phyloP scores from a whole-genome alignment of 2,329 filamentous ascomycete species.

The Botrytis tulipae region DNA sequence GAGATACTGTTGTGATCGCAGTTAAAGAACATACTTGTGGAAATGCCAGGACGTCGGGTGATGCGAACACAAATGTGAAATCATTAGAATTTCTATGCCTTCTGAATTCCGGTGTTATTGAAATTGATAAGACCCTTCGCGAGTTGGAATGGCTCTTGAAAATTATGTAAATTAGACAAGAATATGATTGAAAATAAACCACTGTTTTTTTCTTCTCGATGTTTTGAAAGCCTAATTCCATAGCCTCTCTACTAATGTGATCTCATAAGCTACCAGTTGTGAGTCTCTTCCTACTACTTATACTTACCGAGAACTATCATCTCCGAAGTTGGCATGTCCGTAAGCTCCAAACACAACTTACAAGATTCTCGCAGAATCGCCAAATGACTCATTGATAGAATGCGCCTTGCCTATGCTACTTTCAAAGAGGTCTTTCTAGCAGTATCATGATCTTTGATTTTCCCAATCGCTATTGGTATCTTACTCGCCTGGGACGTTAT shows the following conservation, averaged over 20 bases:
- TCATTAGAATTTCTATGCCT: background rate
- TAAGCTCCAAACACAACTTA: background rate
- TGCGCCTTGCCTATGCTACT: background rate
- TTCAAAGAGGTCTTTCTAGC: background rate
- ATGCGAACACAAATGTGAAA: rapidly evolving
- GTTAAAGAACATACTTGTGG: background rate
- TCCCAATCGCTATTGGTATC: background rate
- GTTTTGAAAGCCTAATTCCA: background rate
- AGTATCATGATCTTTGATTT: too few relatives aligned
- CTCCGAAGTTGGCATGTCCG: background rate
- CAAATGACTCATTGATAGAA: background rate
- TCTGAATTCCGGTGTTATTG: background rate
- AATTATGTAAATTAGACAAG: background rate
- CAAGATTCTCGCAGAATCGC: background rate
- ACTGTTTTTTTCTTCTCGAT: background rate
- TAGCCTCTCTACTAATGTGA: background rate
- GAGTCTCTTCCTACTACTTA: background rate
- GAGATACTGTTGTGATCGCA: background rate
- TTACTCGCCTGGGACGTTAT: background rate
- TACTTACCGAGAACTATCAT: background rate
- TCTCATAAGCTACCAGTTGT: background rate
- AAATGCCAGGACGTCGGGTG: background rate
- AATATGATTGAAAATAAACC: background rate
- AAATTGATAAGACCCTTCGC: background rate
- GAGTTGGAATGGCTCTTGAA: background rate